Base-by-base conservation (phyloP, 1,139 yeast genomes). In the Pichiaceae sp. region DNA sequence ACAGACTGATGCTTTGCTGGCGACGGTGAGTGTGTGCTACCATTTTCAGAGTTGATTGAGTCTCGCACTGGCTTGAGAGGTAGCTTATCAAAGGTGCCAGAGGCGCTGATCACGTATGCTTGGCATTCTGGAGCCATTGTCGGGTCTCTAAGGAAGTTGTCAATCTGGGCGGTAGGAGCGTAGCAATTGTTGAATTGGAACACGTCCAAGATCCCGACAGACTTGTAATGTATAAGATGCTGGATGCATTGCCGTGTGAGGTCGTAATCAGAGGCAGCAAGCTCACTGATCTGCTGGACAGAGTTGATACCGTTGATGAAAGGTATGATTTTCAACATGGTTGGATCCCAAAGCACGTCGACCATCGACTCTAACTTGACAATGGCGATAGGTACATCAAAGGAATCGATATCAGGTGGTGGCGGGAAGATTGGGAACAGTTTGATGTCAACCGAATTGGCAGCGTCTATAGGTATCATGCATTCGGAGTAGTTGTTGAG, bases 281-380 rank as follows among this genome's bases (percentile, higher is more conserved):
- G 56, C 41, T 77, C 76, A 29, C 96, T 75, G 29, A 93, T 89
- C 42, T 74, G 72, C 30, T 75, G 70, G 16, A 91, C 75, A 2
- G 94, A 84, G 53, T 91, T 89, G 35, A 87, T 67, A 1, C 99
- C 98, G 52, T 93, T 76, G 33, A 91, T 85, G 48, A 68, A 82
- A 0, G 96, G 96, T 12, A 86, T 62, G 25, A 91, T 83, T 46
- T 82, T 81, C 31, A 86, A 66, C 93, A 91, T 82, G 2, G 97
- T 91, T 1, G 97, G 96, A 54, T 91, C 98, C 97, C 98, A 91
- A 49, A 84, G 83, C 5, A 82, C 82, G 57, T 91, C 98, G 25
- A 85, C 78, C 45, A 91, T 64, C 27, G 74, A 65, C 29, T 69
- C 68, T 27, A 89, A 61, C 38, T 78, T 75, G 2, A 89, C 95